Evolutionary conservation across 1,284 basidiomycete genomes (phyloP).

Genomic region (Xerocomus tenax): DNA sequence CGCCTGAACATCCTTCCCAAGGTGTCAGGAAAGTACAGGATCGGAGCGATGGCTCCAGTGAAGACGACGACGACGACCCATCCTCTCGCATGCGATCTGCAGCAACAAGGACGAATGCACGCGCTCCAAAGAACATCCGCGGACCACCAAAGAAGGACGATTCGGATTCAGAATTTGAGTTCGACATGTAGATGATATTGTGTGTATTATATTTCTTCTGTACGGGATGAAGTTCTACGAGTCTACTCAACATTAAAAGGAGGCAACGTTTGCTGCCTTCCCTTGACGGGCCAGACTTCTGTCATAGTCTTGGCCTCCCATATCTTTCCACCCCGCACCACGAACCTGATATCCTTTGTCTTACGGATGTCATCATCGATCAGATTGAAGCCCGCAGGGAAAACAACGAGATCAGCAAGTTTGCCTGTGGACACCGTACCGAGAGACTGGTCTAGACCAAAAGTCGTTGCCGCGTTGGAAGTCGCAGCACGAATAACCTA

Average conservation of each 20-base stretch:
- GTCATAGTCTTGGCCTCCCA: slow-evolving; percentile 60
- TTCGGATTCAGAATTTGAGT: slow-evolving; percentile 49
- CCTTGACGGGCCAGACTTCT: slow-evolving; percentile 60
- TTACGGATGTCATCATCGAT: slow-evolving; percentile 43
- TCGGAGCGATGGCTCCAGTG: slow-evolving; percentile 31
- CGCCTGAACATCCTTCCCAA: slow-evolving; percentile 36
- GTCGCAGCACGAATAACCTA: slow-evolving; percentile 63
- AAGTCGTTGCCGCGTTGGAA: slow-evolving; percentile 51
- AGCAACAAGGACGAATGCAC: slow-evolving; percentile 48
- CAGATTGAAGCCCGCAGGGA: slow-evolving; percentile 50
- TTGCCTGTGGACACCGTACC: slow-evolving; percentile 57
- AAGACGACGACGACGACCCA: slow-evolving; percentile 40
- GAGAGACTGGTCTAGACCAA: slow-evolving; percentile 52
- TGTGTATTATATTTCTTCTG: not conserved
- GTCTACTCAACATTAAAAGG: slow-evolving; percentile 51
- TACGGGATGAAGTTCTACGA: not conserved
- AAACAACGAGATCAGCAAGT: slow-evolving; percentile 61
- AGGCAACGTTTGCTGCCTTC: slow-evolving; percentile 46
- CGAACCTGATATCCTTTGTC: slow-evolving; percentile 45
- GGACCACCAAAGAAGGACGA: slow-evolving; percentile 42
- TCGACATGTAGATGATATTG: slow-evolving; percentile 20
- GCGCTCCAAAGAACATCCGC: slow-evolving; percentile 50
- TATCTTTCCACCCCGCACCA: slow-evolving; percentile 54
- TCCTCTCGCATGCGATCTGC: slow-evolving; percentile 49
- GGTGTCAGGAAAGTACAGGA: slow-evolving; percentile 24